A percentile compares a stretch with the other conserved stretches of the same genome.
Evolutionary conservation across 2,329 filamentous ascomycete genomes (phyloP).

Genomic region (Neopestalotiopsis sp.): DNA sequence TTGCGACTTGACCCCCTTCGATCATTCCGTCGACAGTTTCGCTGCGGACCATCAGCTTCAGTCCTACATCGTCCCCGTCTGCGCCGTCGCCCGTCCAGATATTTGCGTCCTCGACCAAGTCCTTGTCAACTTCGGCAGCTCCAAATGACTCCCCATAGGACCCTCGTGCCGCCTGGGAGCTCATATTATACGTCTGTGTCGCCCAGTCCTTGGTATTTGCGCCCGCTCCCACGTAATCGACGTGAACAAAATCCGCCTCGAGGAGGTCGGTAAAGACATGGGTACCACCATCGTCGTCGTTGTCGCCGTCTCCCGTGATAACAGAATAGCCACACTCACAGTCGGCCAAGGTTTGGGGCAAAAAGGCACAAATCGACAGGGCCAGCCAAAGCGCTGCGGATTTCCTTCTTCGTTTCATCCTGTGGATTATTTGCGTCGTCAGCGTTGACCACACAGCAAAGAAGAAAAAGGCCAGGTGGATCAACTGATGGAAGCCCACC

Average conservation of each 20-base stretch:
- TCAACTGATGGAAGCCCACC: too few species aligned
- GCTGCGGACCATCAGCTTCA: constrained; percentile 61
- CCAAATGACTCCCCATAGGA: constrained; percentile 69
- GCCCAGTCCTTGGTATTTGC: constrained; percentile 53
- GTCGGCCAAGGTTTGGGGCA: constrained; percentile 40
- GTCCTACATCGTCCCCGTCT: constrained; percentile 52
- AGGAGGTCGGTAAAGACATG: constrained; percentile 70
- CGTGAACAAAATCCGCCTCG: constrained; percentile 73
- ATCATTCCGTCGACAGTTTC: constrained; percentile 56
- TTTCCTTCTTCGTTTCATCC: background rate
- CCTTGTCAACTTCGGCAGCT: constrained; percentile 60
- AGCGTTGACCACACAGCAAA: too few species aligned
- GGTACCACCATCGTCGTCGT: constrained; percentile 35
- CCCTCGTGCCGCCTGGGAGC: constrained; percentile 61
- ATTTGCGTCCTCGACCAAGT: constrained; percentile 47
- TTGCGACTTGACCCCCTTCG: constrained; percentile 67
- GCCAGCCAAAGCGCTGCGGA: background rate
- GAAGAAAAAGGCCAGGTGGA: too few species aligned
- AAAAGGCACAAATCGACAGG: constrained; percentile 22
- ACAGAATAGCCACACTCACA: constrained; percentile 78
- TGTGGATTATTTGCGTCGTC: background rate
- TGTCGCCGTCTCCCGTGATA: constrained; percentile 44
- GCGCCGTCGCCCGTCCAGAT: constrained; percentile 49
- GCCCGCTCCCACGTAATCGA: constrained; percentile 54
- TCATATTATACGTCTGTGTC: constrained; percentile 70